Evolutionary conservation across 192 early-diverging fungal genomes (phyloP).

Genomic region (Coemansia brasiliensis): DNA sequence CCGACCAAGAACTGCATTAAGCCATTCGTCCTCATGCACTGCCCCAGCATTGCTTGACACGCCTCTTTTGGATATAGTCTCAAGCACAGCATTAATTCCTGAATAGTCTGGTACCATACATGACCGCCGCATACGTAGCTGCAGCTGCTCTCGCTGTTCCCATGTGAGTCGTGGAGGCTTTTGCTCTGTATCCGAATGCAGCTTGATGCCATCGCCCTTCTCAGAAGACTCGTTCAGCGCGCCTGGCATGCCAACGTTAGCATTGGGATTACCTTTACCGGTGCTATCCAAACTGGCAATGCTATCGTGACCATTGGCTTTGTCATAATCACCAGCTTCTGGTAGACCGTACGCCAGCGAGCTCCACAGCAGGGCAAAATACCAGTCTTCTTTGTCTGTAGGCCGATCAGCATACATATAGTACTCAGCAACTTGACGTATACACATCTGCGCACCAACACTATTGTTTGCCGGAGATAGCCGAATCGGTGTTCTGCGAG

Average conservation of each 20-base stretch:
- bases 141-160: conserved; percentile 27
- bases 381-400: conserved; percentile 88
- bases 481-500: conserved; percentile 57
- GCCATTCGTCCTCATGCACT: conserved; percentile 69
- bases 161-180: conserved; percentile 6
- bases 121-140: conserved; percentile 27
- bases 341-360: conserved; percentile 41
- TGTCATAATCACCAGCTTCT: conserved; percentile 31
- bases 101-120: conserved; percentile 38
- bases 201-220: not conserved
- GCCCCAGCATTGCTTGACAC: conserved; percentile 18
- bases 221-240: not conserved
- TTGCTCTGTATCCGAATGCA: not conserved
- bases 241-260: not conserved
- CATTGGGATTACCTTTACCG: not conserved
- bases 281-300: not conserved
- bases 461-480: conserved; percentile 33
- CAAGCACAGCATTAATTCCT: conserved; percentile 32
- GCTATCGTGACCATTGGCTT: not conserved
- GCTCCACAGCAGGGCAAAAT: conserved; percentile 76
- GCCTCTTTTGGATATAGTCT: conserved; percentile 37
- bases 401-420: conserved; percentile 63
- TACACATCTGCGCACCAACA: conserved; percentile 15
- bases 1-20: conserved; percentile 82
- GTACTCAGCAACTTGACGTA: conserved; percentile 45